phyloP scores from a whole-genome alignment of 1,139 yeast species.

The Meyerozyma guilliermondii region DNA sequence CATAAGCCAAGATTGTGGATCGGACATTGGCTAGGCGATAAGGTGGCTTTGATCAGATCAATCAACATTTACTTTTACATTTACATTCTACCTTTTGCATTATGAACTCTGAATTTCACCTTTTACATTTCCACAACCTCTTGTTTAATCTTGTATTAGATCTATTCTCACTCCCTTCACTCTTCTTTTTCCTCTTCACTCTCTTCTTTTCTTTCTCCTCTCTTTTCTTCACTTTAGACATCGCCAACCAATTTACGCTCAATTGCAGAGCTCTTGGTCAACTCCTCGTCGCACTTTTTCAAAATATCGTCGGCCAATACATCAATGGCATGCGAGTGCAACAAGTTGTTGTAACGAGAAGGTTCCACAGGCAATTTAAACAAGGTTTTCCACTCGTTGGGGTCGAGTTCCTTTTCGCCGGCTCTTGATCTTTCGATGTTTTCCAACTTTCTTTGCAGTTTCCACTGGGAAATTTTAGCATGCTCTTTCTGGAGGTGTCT shows the following conservation, averaged over 20 bases:
- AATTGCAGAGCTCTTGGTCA: slow-evolving; percentile 56
- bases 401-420: slow-evolving; percentile 54
- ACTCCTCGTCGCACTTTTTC: slow-evolving; percentile 61
- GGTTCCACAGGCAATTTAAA: slow-evolving; percentile 75
- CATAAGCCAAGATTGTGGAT: no score
- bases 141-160: no score
- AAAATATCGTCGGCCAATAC: slow-evolving; percentile 61
- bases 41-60: no score
- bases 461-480: slow-evolving; percentile 69
- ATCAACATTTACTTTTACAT: no score
- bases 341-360: slow-evolving; percentile 67
- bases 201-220: not conserved
- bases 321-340: slow-evolving; percentile 65
- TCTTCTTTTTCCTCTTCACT: not conserved
- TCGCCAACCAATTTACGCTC: slow-evolving; percentile 39
- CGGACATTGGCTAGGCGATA: no score
- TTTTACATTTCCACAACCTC: no score
- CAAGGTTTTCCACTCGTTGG: slow-evolving; percentile 61
- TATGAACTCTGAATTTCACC: no score
- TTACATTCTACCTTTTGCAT: no score
- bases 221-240: not conserved
- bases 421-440: slow-evolving; percentile 54
- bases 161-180: no score
- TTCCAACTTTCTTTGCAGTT: slow-evolving; percentile 61
- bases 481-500: slow-evolving; percentile 71